Base-by-base conservation (phyloP, 164 flowering plant species). In the Tetrastigma voinierianum region DNA sequence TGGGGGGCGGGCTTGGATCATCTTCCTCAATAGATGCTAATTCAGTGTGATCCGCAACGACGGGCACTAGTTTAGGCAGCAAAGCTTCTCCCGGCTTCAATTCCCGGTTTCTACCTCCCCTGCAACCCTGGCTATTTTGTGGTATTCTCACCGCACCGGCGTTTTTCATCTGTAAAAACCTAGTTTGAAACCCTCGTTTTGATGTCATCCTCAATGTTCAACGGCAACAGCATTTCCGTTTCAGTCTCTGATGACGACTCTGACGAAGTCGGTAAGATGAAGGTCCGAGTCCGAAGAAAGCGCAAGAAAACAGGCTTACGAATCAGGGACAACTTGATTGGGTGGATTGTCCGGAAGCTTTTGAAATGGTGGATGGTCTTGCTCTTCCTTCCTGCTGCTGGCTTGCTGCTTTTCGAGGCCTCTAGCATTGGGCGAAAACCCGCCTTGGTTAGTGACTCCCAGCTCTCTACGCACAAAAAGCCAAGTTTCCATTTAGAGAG, bases 241-340 rank as follows among this genome's bases (percentile, higher is more conserved):
- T 64, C 84, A 4, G 74, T 88, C 55, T 77, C 97, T 43, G 94
- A 87, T 59, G 86, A 80, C 18, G 90, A 90, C 0, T 67, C 83
- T 40, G 92, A 87, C 57, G 87, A 82, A 13, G 65, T 65, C 61
- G 79, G 77, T 15, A 79, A 75, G 52, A 72, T 77, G 80, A 79
- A 80, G 43, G 76, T 53, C 25, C 84, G 87, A 32, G 71, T 65
- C 45, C 88, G 90, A 19, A 79, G 84, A 52, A 92, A 83, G 73
- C 87, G 97, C 32, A 81, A 72, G 85, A 87, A 83, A 62, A 59
- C 65, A 15, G 77, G 70, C 21, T 61, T 51, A 48, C 83, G 80
- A 63, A 61, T 46, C 51, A 76, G 74, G 67, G 63, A 68, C 60
- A 81, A 79, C 52, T 67, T 81, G 13, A 17, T 77, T 20, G 71